A percentile compares a stretch with the other conserved stretches of the same genome.
Conservation (phyloP, 805 yeast genomes). For the Barnettozyma californica region DNA sequence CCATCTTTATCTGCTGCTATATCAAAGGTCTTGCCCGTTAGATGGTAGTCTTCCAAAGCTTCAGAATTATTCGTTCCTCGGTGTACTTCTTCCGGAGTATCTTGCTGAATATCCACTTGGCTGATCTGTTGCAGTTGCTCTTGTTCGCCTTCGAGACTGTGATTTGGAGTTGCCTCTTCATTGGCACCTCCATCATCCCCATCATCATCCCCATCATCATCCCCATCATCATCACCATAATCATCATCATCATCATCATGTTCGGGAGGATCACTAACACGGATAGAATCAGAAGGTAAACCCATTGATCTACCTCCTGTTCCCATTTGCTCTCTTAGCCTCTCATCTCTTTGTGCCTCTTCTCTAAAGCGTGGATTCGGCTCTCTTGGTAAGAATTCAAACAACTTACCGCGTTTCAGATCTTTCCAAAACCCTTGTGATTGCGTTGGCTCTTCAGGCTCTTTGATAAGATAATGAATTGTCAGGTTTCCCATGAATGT, state of each 20-base stretch:
- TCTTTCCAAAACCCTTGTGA: constrained; percentile 26
- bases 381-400: constrained; percentile 28
- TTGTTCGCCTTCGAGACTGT: neutral
- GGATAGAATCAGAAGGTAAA: neutral
- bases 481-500: constrained; percentile 3
- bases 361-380: constrained; percentile 25
- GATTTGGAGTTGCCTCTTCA: neutral
- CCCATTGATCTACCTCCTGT: neutral
- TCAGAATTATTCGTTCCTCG: neutral
- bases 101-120: neutral
- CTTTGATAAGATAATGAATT: constrained; percentile 21
- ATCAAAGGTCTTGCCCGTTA: neutral
- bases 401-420: constrained; percentile 21
- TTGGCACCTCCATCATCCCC: neutral
- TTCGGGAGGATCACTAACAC: constrained; percentile 3
- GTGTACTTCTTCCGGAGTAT: neutral
- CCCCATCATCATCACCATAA: neutral
- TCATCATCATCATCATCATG: neutral
- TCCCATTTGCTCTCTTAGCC: constrained; percentile 20
- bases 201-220: neutral
- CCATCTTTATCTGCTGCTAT: constrained; percentile 17
- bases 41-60: neutral
- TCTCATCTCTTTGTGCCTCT: constrained; percentile 22
- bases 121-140: neutral
- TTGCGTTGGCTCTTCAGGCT: constrained; percentile 11